phyloP scores from a whole-genome alignment of 2,329 filamentous ascomycete species.

The Fusarium beomiforme region DNA sequence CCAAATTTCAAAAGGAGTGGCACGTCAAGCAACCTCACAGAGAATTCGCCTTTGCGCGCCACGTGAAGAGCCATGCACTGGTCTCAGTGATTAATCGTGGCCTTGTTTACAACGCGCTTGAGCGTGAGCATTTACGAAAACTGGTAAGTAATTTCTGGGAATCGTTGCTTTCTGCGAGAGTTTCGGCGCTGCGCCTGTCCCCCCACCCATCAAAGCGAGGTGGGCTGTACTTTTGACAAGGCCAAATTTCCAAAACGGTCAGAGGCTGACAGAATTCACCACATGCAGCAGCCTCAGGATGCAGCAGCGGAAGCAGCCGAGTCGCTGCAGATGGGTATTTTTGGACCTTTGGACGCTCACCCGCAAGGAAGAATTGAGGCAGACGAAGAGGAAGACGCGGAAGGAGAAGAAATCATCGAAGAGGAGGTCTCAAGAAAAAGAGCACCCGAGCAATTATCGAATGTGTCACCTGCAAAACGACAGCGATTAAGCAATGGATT shows the following conservation, averaged over 20 bases:
- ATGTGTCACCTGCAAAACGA: conserved; percentile 68
- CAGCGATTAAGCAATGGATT: conserved; percentile 70
- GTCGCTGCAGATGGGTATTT: conserved; percentile 62
- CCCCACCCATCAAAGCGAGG: conserved; percentile 17
- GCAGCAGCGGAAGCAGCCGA: conserved; percentile 58
- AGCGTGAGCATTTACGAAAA: conserved; percentile 63
- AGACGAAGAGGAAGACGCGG: conserved; percentile 52
- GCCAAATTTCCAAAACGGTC: conserved; percentile 35
- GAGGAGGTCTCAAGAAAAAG: conserved; percentile 62
- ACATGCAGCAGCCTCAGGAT: conserved; percentile 61
- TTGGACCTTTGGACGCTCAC: conserved; percentile 64
- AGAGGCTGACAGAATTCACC: conserved; percentile 37
- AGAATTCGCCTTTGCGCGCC: conserved; percentile 70
- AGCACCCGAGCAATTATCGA: conserved; percentile 57
- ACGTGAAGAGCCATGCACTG: conserved; percentile 72
- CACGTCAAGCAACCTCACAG: conserved; percentile 69
- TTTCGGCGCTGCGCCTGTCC: conserved; percentile 18
- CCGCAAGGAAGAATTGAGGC: conserved; percentile 55
- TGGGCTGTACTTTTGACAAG: conserved; percentile 27
- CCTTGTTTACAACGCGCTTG: conserved; percentile 67
- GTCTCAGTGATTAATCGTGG: conserved; percentile 72
- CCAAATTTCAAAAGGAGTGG: conserved; percentile 76
- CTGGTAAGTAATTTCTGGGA: conserved; percentile 54
- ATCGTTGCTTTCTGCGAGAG: conserved; percentile 4
- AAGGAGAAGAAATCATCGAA: conserved; percentile 48